These are phyloP conservation scores for Massariosphaeria phaeospora DNA, from an alignment of 495 filamentous ascomycete genomes.

Conservation along the genomic window DNA sequence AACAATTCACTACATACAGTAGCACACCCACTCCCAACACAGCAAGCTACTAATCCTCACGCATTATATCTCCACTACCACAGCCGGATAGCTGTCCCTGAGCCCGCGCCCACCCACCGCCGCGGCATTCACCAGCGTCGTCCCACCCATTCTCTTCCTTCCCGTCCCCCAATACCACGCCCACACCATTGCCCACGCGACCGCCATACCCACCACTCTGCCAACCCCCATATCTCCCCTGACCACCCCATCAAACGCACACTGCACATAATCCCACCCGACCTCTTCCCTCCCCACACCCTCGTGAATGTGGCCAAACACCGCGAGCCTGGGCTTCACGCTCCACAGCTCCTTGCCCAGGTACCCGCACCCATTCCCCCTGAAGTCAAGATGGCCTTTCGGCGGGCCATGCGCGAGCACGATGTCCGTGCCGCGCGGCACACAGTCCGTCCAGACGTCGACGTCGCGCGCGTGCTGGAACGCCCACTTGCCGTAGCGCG, in stretches of 20 bases:
- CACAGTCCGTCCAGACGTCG: slow-evolving; percentile 56
- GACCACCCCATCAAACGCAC: slow-evolving; percentile 53
- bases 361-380: slow-evolving; percentile 59
- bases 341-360: slow-evolving; percentile 73
- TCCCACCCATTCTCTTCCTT: neutral
- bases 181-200: neutral
- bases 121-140: slow-evolving; percentile 8
- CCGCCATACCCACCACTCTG: neutral
- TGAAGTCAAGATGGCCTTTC: slow-evolving; percentile 64
- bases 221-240: neutral
- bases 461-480: slow-evolving; percentile 55
- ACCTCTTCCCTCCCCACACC: slow-evolving; percentile 56
- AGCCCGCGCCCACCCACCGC: neutral
- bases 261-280: slow-evolving; percentile 71
- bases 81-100: too few relatives aligned
- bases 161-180: neutral
- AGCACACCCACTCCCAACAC: too few relatives aligned
- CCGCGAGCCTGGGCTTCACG: slow-evolving; percentile 68
- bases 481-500: slow-evolving; percentile 58
- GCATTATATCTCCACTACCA: too few relatives aligned
- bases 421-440: slow-evolving; percentile 72
- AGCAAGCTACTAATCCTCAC: too few relatives aligned
- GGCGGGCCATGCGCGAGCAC: slow-evolving; percentile 77
- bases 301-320: slow-evolving; percentile 84
- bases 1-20: too few relatives aligned